Evolutionary conservation across 352 stramenopile species (phyloP).

Genomic region (Phytophthora fragariaefolia): DNA sequence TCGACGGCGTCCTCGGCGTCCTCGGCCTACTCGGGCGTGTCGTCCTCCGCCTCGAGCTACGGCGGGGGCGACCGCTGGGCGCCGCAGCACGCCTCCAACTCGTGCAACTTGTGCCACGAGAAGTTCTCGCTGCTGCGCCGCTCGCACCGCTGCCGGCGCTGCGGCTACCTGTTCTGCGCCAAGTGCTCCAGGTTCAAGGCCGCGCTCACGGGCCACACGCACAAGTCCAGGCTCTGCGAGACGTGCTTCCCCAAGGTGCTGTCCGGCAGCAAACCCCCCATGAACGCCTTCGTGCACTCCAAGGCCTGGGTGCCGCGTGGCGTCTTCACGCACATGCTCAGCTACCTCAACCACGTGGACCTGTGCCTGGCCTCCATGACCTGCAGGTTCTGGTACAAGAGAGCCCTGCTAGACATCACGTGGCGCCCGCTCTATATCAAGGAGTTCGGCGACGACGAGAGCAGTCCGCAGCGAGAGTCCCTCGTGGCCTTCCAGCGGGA

Average conservation of each 20-base stretch:
- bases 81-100: conserved; percentile 72
- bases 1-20: conserved; percentile 52
- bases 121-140: conserved; percentile 86
- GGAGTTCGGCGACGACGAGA: conserved; percentile 85
- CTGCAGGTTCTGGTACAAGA: conserved; percentile 88
- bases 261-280: conserved; percentile 67
- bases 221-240: conserved; percentile 88
- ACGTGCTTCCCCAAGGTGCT: conserved; percentile 88
- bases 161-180: conserved; percentile 83
- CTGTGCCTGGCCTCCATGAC: conserved; percentile 86
- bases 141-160: conserved; percentile 81
- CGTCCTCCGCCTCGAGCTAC: conserved; percentile 34
- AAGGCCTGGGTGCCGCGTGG: conserved; percentile 87
- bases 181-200: conserved; percentile 86
- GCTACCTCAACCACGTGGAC: conserved; percentile 89
- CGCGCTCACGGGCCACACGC: conserved; percentile 76
- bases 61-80: conserved; percentile 67
- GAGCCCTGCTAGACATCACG: conserved; percentile 83
- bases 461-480: conserved; percentile 76
- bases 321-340: conserved; percentile 89
- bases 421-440: conserved; percentile 88
- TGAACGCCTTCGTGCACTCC: conserved; percentile 89
- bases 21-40: conserved; percentile 46
- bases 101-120: conserved; percentile 79
- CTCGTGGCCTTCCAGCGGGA: conserved; percentile 89